Conservation (phyloP, 1,139 yeast genomes). For the Hansenula lynferdii region DNA sequence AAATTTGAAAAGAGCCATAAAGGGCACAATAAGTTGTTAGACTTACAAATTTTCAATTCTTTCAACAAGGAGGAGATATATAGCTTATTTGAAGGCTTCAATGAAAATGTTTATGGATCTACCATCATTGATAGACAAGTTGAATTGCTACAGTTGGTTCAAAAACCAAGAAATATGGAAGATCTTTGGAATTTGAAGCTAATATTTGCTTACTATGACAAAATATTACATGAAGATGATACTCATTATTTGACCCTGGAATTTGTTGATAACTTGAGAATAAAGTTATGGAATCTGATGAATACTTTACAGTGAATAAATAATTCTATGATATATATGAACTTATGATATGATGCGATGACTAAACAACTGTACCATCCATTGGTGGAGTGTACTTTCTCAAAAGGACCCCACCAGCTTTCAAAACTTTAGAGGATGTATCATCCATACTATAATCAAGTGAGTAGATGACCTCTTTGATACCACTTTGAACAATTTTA, state of each 20-base stretch:
- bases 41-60: slow-evolving; percentile 11
- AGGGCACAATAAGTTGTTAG: slow-evolving; percentile 5
- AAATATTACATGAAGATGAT: slow-evolving; percentile 19
- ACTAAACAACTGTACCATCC: slow-evolving; percentile 22
- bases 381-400: slow-evolving; percentile 71
- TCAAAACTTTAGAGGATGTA: slow-evolving; percentile 62
- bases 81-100: slow-evolving; percentile 9
- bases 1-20: slow-evolving; percentile 10
- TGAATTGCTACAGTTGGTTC: slow-evolving; percentile 43
- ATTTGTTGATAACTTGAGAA: slow-evolving; percentile 48
- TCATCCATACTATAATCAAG: slow-evolving; percentile 91
- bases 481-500: slow-evolving; percentile 91
- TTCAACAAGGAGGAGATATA: slow-evolving; percentile 15
- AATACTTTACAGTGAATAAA: background rate
- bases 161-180: slow-evolving; percentile 40
- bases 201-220: slow-evolving; percentile 56
- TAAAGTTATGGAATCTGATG: slow-evolving; percentile 32
- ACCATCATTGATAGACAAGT: slow-evolving; percentile 53
- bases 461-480: slow-evolving; percentile 88
- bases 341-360: background rate
- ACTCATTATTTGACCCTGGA: slow-evolving; percentile 37
- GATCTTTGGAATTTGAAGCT: slow-evolving; percentile 65
- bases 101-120: slow-evolving; percentile 22
- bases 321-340: background rate
- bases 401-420: slow-evolving; percentile 65